Base-by-base conservation (phyloP, 2,329 filamentous ascomycete genomes). In the Neonectria punicea region DNA sequence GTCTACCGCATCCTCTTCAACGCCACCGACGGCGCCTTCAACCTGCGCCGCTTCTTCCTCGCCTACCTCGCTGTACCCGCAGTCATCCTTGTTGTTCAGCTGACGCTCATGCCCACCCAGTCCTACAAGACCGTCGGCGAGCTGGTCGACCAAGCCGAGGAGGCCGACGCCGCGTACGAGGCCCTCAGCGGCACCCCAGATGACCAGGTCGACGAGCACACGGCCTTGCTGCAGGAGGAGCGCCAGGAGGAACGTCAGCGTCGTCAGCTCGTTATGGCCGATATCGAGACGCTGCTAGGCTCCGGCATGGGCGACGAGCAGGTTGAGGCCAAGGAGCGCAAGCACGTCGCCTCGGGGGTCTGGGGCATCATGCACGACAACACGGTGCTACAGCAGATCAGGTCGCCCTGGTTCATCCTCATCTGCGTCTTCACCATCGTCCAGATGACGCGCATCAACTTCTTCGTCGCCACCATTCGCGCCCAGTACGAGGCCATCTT, bases 111-210 rank as follows among this genome's bases (percentile, higher is more conserved):
- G 84, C 93, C 93, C 0, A 82, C 81, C 16, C 88, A 90, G 68
- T 93, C 91, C 1, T 96, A 96, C 83, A 94, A 96, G 79, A 95
- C 92, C 0, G 88, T 94, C 1, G 92, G 93, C 50, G 93, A 98
- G 78, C 86, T 97, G 43, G 89, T 96, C 6, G 87, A 89, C 61
- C 87, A 93, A 74, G 90, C 89, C 16, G 91, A 93, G 70, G 83
- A 85, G 44, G 77, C 81, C 22, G 73, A 78, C 66, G 73, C 76
- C 9, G 75, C 76, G 2, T 75, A 77, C 16, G 71, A 75, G 16
- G 73, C 73, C 20, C 71, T 78, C 28, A 73, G 53, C 20, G 61
- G 58, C 20, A 63, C 62, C 4, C 67, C 77, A 13, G 87, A 87
- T 8, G 89, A 91, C 68, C 85, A 88, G 75, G 76, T 88, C 36